phyloP scores from a whole-genome alignment of 192 early-diverging fungal genomes.

The Oehlia diaphana region DNA sequence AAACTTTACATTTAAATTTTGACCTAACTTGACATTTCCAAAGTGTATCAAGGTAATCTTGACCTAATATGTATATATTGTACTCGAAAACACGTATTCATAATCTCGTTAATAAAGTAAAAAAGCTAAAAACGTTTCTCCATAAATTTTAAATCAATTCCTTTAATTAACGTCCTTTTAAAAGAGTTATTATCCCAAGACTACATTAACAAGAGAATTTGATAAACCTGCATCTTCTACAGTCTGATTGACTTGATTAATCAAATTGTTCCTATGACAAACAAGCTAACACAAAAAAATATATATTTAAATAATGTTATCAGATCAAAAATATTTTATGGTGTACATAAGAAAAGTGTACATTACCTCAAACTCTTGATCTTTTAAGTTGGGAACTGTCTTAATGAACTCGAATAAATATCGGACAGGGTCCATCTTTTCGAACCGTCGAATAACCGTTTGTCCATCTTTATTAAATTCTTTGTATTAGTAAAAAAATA shows the following conservation, averaged over 20 bases:
- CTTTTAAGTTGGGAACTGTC: slow-evolving; percentile 60
- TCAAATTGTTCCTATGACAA: slow-evolving; percentile 9
- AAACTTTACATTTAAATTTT: not conserved
- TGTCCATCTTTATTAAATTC: slow-evolving; percentile 66
- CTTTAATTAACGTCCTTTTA: not conserved
- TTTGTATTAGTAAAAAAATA: not conserved
- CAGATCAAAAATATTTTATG: not conserved
- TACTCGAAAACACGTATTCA: not conserved
- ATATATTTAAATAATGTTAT: not conserved
- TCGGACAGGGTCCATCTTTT: slow-evolving; percentile 69
- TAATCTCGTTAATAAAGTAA: not conserved
- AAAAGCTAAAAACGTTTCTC: not conserved
- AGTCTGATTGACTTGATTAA: not conserved
- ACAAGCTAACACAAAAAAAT: not conserved
- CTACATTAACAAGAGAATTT: slow-evolving; percentile 15
- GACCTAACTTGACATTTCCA: not conserved
- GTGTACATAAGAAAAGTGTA: not conserved
- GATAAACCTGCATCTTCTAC: slow-evolving; percentile 4
- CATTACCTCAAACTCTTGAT: slow-evolving; percentile 70
- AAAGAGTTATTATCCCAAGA: slow-evolving; percentile 4
- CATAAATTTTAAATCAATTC: not conserved
- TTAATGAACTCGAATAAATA: slow-evolving; percentile 86
- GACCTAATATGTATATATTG: not conserved
- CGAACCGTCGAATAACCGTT: slow-evolving; percentile 75
- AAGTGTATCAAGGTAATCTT: not conserved